A percentile compares a stretch with the other conserved stretches of the same genome.
phyloP scores from a whole-genome alignment of 2,329 filamentous ascomycete genomes.

The Colletotrichum somersetense region DNA sequence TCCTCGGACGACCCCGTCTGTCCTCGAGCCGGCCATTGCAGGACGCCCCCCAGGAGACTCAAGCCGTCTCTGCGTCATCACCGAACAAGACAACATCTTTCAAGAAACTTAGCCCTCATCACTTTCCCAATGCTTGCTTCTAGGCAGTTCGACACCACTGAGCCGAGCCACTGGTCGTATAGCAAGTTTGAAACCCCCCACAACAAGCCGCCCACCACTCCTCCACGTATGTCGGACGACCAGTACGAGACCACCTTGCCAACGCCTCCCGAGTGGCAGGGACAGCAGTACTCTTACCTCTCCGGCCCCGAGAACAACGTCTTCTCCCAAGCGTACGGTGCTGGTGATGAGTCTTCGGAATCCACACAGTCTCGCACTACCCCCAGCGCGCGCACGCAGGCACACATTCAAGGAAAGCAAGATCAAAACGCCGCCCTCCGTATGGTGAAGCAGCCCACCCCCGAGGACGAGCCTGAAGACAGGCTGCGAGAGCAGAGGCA shows the following conservation, averaged over 20 bases:
- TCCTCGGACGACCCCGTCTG: neutral
- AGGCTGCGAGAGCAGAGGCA: conserved; percentile 41
- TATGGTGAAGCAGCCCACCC: conserved; percentile 56
- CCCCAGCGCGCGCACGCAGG: conserved; percentile 55
- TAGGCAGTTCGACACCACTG: conserved; percentile 64
- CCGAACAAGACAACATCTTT: conserved; percentile 38
- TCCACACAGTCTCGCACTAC: conserved; percentile 53
- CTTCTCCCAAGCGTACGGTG: conserved; percentile 60
- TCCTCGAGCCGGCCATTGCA: conserved; percentile 3
- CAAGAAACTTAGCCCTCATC: neutral
- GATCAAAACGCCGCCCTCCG: conserved; percentile 53
- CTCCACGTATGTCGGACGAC: conserved; percentile 70
- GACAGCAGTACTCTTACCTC: conserved; percentile 66
- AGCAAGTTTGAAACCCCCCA: conserved; percentile 64
- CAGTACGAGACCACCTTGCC: conserved; percentile 62
- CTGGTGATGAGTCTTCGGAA: conserved; percentile 55
- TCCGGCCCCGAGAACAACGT: conserved; percentile 58
- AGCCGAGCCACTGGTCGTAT: conserved; percentile 67
- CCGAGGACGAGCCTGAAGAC: conserved; percentile 53
- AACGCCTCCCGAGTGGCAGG: conserved; percentile 69
- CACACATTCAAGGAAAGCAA: conserved; percentile 78
- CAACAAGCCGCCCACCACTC: conserved; percentile 57
- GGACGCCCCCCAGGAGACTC: conserved; percentile 35
- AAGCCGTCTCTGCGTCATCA: conserved; percentile 26
- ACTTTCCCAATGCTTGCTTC: conserved; percentile 68